These are phyloP conservation scores for Exobasidium rhododendri DNA, from an alignment of 1,284 basidiomycete species.

Conservation along the genomic window DNA sequence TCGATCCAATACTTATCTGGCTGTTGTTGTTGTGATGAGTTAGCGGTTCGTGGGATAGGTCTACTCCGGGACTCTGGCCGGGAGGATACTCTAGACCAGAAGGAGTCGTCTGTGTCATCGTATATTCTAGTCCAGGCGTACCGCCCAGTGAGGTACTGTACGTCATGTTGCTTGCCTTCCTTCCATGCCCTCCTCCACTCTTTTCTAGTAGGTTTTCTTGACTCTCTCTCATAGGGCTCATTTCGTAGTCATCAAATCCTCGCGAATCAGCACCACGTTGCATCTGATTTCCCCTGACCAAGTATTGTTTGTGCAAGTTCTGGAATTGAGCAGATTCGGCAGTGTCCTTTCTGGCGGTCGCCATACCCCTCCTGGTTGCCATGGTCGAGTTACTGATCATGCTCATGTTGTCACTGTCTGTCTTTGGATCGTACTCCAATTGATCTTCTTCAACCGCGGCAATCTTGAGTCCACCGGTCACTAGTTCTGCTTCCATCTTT, in stretches of 20 bases:
- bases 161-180: neutral
- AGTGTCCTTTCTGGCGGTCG: conserved; percentile 14
- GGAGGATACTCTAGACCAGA: conserved; percentile 11
- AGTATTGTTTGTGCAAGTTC: conserved; percentile 39
- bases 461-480: conserved; percentile 44
- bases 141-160: neutral
- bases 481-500: conserved; percentile 36
- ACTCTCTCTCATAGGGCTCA: conserved; percentile 35
- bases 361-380: conserved; percentile 25
- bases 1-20: conserved; percentile 3
- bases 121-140: conserved; percentile 2
- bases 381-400: conserved; percentile 49
- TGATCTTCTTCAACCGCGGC: conserved; percentile 47
- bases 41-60: neutral
- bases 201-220: conserved; percentile 48
- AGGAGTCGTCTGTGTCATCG: conserved; percentile 6
- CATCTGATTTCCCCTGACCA: conserved; percentile 28
- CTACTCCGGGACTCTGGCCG: neutral
- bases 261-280: neutral
- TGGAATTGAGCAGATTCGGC: conserved; percentile 29
- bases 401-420: conserved; percentile 39
- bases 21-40: neutral
- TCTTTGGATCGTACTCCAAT: conserved; percentile 46
- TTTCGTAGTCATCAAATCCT: conserved; percentile 39
- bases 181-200: conserved; percentile 6